Evolutionary conservation across 192 early-diverging fungal species (phyloP).

Genomic region (Obelidium mucronatum): DNA sequence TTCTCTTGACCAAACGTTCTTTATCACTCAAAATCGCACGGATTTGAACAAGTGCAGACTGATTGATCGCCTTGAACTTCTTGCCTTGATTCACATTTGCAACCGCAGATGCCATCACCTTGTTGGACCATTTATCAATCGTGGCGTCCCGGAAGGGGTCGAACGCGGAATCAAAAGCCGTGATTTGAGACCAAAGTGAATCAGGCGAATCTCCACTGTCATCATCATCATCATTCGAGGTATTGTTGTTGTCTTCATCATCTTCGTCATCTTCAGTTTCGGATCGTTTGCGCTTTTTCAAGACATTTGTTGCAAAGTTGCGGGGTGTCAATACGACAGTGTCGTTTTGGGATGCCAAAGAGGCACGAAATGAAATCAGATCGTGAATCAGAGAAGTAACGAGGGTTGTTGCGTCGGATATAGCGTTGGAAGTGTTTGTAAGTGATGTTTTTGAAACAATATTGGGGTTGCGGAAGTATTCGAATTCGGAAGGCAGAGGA

Average conservation of each 20-base stretch:
- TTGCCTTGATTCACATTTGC: conserved; percentile 49
- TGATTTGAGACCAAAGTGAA: conserved; percentile 65
- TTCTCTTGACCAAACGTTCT: conserved; percentile 84
- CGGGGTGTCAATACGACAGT: conserved; percentile 33
- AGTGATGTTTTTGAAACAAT: conserved; percentile 1
- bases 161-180: conserved; percentile 68
- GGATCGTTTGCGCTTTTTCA: conserved; percentile 50
- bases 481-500: background rate
- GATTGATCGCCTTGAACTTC: conserved; percentile 96
- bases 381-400: background rate
- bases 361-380: conserved; percentile 9
- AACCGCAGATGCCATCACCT: conserved; percentile 64
- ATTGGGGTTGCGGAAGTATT: background rate
- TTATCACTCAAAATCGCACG: conserved; percentile 71
- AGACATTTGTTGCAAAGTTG: conserved; percentile 33
- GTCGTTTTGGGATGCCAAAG: conserved; percentile 38
- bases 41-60: conserved; percentile 77
- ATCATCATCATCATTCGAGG: conserved; percentile 50
- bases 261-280: conserved; percentile 8
- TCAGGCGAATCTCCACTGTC: conserved; percentile 56
- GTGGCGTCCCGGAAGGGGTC: conserved; percentile 82
- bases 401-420: background rate
- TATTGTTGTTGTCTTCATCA: conserved; percentile 16
- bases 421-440: background rate
- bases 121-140: conserved; percentile 94